Evolutionary conservation across 768 basidiomycete genomes (phyloP), one percentile per base, ranked within the genome.

Genomic region (Termitomyces eurrhizus): DNA sequence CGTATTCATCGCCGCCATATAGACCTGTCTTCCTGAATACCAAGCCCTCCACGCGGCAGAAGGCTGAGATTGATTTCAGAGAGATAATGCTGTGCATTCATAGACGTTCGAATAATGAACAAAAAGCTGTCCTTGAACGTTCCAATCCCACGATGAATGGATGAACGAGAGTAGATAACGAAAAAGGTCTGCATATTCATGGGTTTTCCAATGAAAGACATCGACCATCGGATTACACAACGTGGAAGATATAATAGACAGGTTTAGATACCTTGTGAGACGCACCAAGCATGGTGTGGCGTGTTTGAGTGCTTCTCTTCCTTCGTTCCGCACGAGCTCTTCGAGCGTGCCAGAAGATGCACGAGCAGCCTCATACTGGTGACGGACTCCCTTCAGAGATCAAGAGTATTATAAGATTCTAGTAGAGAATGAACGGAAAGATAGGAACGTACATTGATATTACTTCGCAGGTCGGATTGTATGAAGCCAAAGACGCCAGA

Each of bases 401-500:
- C 16, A 58, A 56, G 60, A 55, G 29, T 42, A 39, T 37, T 7
- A 32, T 49, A 9, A 60, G 14, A 18, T 18, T 49, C 32, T 0
- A 45, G 11, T 26, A 26, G 8, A 33, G 24, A 29, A 56, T n/a
- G 18, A n/a, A 8, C 9, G 8, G 6, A n/a, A 16, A 42, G 26
- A 24, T 39, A 49, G n/a, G 18, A 11, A 75, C 82, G 52, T 65
- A 86, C 89, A 61, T 74, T 71, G 42, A 92, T 84, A 69, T 92
- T 91, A 63, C 74, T 81, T 69, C 81, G 77, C 63, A 92, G 78
- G 71, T 92, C 89, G 39, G 78, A 74, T 70, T 91, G 89, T 7
- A 91, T 83, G 67, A 91, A 92, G 48, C 80, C 83, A 73, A 92
- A 91, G 44, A 90, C 79, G 1, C 81, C 82, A 62, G 82, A 81